Conservation (phyloP, 1,139 yeast species). For the Scheffersomyces illinoinensis region DNA sequence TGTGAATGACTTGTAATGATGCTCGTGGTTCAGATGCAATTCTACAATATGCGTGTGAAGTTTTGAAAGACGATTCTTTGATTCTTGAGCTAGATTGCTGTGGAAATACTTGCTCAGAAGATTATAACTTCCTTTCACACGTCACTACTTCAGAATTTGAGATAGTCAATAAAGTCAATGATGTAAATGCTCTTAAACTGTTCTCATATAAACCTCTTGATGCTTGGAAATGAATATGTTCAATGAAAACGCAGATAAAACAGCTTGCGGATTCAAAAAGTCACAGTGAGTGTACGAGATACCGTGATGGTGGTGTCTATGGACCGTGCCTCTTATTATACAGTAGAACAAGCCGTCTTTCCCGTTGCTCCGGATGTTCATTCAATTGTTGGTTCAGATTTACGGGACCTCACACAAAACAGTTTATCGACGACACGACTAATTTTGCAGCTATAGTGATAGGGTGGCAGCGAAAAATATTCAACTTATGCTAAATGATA, state of each 20-base stretch:
- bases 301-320: background rate
- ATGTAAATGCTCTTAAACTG: background rate
- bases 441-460: background rate
- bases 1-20: background rate
- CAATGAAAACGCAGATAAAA: background rate
- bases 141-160: background rate
- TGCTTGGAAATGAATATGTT: too few relatives aligned
- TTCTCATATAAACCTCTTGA: background rate
- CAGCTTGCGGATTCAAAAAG: background rate
- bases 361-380: background rate
- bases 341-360: background rate
- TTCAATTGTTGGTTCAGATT: background rate
- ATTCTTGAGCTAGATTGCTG: background rate
- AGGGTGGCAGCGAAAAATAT: background rate
- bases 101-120: background rate
- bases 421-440: background rate
- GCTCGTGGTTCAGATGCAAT: background rate
- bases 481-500: background rate
- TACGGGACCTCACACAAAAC: background rate
- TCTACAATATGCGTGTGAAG: background rate
- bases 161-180: background rate
- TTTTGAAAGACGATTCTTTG: background rate
- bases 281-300: background rate
- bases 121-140: background rate
- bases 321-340: background rate